phyloP scores from a whole-genome alignment of 805 yeast species.

The Lipomyces kockii region DNA sequence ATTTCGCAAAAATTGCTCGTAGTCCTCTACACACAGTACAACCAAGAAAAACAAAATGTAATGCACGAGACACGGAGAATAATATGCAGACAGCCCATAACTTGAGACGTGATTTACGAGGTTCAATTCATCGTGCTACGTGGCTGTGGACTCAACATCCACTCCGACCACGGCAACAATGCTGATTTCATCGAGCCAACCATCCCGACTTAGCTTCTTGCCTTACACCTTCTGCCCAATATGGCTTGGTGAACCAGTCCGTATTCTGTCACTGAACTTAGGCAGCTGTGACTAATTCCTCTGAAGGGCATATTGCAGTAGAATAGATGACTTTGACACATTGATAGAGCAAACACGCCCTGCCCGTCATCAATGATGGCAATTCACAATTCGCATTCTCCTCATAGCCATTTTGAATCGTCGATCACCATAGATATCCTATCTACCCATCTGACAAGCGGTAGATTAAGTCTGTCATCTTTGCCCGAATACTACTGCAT shows the following conservation, averaged over 20 bases:
- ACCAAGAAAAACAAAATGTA: background rate
- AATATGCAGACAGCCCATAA: background rate
- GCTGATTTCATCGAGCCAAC: background rate
- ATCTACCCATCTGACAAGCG: background rate
- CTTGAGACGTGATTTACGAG: background rate
- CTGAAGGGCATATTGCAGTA: background rate
- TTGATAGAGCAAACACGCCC: background rate
- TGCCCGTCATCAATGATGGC: background rate
- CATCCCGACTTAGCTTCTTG: background rate
- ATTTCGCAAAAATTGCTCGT: background rate
- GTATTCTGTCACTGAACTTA: background rate
- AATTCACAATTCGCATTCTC: background rate
- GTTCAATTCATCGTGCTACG: background rate
- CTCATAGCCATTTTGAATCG: background rate
- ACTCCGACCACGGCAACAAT: background rate
- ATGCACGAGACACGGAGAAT: background rate
- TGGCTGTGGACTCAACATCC: background rate
- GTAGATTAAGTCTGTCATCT: background rate
- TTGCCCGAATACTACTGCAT: background rate
- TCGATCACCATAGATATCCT: background rate
- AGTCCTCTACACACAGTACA: background rate
- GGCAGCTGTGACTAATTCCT: background rate
- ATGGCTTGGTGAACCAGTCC: background rate
- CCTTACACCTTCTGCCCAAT: background rate
- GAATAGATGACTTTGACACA: background rate